These are phyloP conservation scores for Dacryopinax primogenitus DNA, from an alignment of 768 basidiomycete species.

Conservation along the genomic window DNA sequence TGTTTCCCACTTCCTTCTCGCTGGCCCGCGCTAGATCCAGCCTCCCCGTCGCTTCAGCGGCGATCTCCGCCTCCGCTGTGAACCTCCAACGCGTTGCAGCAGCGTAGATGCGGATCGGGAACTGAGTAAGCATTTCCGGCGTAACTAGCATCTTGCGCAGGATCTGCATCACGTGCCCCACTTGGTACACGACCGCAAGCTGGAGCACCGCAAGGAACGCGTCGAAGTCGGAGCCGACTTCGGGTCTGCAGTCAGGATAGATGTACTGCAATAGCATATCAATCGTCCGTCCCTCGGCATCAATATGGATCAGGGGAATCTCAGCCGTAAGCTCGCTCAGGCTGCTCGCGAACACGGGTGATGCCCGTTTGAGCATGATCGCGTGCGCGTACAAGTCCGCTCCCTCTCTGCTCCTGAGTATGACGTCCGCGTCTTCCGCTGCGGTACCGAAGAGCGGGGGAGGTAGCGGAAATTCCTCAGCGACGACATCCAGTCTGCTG, in stretches of 20 bases:
- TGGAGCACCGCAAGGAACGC: slow-evolving; percentile 2
- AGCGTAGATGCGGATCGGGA: slow-evolving; percentile 1
- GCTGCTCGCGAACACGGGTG: neutral
- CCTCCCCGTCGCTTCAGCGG: neutral
- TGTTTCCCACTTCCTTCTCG: slow-evolving; percentile 5
- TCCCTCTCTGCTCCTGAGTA: neutral
- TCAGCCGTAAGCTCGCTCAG: neutral
- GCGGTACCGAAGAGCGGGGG: neutral
- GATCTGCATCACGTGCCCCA: neutral
- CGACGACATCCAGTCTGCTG: neutral
- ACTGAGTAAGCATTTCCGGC: neutral
- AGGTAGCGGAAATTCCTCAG: slow-evolving; percentile 1
- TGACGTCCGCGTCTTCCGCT: slow-evolving; percentile 1
- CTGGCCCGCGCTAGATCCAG: neutral
- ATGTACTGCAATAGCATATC: slow-evolving; percentile 1
- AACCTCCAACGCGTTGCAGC: slow-evolving; percentile 5
- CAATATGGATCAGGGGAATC: neutral
- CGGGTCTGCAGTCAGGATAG: slow-evolving; percentile 2
- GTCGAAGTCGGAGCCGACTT: neutral
- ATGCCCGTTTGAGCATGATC: slow-evolving; percentile 6
- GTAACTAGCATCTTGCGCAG: neutral
- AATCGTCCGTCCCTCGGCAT: neutral
- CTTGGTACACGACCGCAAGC: slow-evolving; percentile 7
- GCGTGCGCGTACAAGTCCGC: neutral
- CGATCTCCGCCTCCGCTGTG: neutral